Conservation (phyloP, 2,329 filamentous ascomycete genomes). For the Cadophora sp. region DNA sequence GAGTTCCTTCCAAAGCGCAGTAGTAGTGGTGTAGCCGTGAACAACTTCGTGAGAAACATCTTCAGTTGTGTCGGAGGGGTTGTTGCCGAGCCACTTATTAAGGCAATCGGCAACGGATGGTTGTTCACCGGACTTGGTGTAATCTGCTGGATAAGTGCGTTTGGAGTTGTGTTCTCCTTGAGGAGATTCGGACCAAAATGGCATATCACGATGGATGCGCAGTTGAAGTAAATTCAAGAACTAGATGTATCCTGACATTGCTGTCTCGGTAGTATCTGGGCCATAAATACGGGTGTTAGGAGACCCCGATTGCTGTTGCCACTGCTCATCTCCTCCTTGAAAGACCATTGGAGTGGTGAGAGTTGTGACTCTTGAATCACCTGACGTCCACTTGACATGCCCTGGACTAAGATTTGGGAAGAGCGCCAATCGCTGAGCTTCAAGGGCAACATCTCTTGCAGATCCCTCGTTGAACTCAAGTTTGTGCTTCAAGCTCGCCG, state of each 20-base stretch:
- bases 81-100: conserved; percentile 73
- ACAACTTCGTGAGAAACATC: conserved; percentile 83
- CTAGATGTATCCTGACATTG: background rate
- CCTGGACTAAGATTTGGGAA: conserved; percentile 2
- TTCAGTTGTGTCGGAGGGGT: conserved; percentile 75
- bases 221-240: conserved; percentile 29
- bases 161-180: conserved; percentile 65
- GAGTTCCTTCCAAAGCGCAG: conserved; percentile 79
- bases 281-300: background rate
- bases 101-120: conserved; percentile 77
- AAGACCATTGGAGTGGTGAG: conserved; percentile 19
- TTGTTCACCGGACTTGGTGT: conserved; percentile 69
- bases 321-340: background rate
- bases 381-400: conserved; percentile 19
- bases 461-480: conserved; percentile 31
- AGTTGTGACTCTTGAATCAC: conserved; percentile 23
- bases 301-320: background rate
- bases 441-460: conserved; percentile 22
- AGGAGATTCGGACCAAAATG: conserved; percentile 66
- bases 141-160: conserved; percentile 63
- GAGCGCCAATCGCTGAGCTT: conserved; percentile 25
- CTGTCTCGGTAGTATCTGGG: background rate
- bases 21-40: conserved; percentile 77
- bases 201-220: conserved; percentile 66
- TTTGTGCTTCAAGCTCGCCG: conserved; percentile 30